phyloP scores from a whole-genome alignment of 495 filamentous ascomycete species.

The Oidiodendron maius region DNA sequence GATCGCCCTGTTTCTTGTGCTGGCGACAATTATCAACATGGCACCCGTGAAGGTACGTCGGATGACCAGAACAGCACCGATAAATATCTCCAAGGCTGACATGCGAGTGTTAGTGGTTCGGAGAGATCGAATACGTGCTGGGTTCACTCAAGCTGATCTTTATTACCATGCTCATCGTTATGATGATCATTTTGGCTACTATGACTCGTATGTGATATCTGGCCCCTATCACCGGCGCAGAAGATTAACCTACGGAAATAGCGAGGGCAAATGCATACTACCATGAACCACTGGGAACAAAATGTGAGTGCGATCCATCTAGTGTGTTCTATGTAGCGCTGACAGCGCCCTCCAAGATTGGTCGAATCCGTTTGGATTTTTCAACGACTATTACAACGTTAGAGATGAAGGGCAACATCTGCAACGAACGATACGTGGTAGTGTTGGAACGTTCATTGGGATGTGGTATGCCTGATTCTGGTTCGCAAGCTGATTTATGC shows the following conservation, averaged over 20 bases:
- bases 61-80: background rate
- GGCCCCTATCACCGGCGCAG: background rate
- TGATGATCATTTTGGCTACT: conserved; percentile 30
- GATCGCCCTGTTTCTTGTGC: conserved; percentile 33
- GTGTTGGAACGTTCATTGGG: conserved; percentile 26
- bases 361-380: conserved; percentile 31
- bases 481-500: background rate
- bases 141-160: conserved; percentile 40
- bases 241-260: conserved; percentile 9
- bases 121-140: conserved; percentile 43
- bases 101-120: conserved; percentile 27
- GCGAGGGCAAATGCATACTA: conserved; percentile 30
- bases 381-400: conserved; percentile 25
- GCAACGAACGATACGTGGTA: conserved; percentile 15
- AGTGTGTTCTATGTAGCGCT: too few species aligned
- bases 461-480: conserved; percentile 22
- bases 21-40: conserved; percentile 36
- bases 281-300: conserved; percentile 23
- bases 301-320: conserved; percentile 32
- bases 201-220: conserved; percentile 23
- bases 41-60: conserved; percentile 34
- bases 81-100: background rate
- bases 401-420: conserved; percentile 19
- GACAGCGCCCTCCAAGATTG: too few species aligned
- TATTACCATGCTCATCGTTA: conserved; percentile 37